Conservation (phyloP, 1,139 yeast genomes). For the Nadsonia starkeyi-henricii region DNA sequence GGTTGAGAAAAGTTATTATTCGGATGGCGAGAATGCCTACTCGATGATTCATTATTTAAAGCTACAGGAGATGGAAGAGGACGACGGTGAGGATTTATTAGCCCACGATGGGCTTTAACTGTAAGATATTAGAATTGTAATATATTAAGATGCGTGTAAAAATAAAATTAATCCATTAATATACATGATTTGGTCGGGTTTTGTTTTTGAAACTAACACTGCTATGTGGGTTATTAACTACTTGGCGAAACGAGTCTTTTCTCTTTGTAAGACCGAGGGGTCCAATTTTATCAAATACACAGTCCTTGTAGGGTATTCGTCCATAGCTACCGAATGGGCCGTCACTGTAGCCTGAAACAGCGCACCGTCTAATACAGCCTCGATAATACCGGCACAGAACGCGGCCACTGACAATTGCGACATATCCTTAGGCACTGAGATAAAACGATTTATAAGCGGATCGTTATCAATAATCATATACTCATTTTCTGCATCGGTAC, state of each 20-base stretch:
- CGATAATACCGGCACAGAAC: slow-evolving; percentile 80
- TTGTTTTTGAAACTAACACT: no score
- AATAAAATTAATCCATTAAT: no score
- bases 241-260: slow-evolving; percentile 2
- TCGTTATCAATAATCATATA: slow-evolving; percentile 68
- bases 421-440: slow-evolving; percentile 69
- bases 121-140: no score
- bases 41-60: slow-evolving; percentile 48
- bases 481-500: slow-evolving; percentile 70
- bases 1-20: slow-evolving; percentile 79
- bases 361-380: slow-evolving; percentile 73
- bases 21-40: slow-evolving; percentile 98
- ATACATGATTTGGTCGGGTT: no score
- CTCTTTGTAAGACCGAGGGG: slow-evolving; percentile 15
- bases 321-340: slow-evolving; percentile 72
- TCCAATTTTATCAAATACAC: slow-evolving; percentile 70
- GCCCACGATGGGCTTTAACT: neutral
- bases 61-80: slow-evolving; percentile 11
- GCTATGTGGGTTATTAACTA: no score
- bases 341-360: slow-evolving; percentile 74
- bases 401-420: slow-evolving; percentile 73
- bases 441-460: slow-evolving; percentile 64
- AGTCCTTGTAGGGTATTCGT: slow-evolving; percentile 52
- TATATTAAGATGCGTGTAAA: no score
- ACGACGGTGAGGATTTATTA: slow-evolving; percentile 19